These are phyloP conservation scores for Verticillium nonalfalfae DNA, from an alignment of 2,329 filamentous ascomycete species.

Conservation along the genomic window DNA sequence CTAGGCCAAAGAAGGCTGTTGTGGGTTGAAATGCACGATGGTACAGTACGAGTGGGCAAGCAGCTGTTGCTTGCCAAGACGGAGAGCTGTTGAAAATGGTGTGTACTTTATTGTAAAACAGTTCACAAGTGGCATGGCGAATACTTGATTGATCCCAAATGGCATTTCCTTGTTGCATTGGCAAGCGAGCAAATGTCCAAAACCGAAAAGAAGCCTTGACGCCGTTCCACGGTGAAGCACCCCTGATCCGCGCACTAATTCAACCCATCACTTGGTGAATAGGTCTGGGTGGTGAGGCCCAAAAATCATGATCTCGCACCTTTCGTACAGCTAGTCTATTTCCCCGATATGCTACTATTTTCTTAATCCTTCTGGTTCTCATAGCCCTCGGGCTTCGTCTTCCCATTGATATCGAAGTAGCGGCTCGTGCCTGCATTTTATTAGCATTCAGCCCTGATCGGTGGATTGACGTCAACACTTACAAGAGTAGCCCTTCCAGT, in stretches of 20 bases:
- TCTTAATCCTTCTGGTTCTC: slow-evolving; percentile 58
- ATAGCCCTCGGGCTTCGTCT: slow-evolving; percentile 81
- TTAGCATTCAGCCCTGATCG: neutral
- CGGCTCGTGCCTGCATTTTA: slow-evolving; percentile 63
- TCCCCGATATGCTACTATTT: neutral
- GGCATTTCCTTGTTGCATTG: slow-evolving; percentile 3
- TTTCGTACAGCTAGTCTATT: neutral
- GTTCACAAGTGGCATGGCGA: slow-evolving; percentile 4
- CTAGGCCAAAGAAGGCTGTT: slow-evolving; percentile 87
- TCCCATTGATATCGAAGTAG: slow-evolving; percentile 76
- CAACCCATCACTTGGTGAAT: neutral
- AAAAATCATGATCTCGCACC: slow-evolving; percentile 5
- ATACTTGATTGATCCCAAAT: slow-evolving; percentile 2
- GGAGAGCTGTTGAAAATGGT: neutral
- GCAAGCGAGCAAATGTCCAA: neutral
- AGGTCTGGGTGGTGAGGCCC: slow-evolving; percentile 5
- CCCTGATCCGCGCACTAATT: neutral
- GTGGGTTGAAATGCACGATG: slow-evolving; percentile 29
- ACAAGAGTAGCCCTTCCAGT: slow-evolving; percentile 99
- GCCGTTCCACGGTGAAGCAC: slow-evolving; percentile 7
- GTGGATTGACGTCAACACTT: slow-evolving; percentile 30
- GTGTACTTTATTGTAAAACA: slow-evolving; percentile 1
- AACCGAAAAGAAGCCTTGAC: slow-evolving; percentile 8
- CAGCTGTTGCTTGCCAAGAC: too few species aligned
- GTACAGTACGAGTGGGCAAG: too few species aligned